Evolutionary conservation across 2,329 filamentous ascomycete species (phyloP).

Genomic region (Stachybotrys chartarum): DNA sequence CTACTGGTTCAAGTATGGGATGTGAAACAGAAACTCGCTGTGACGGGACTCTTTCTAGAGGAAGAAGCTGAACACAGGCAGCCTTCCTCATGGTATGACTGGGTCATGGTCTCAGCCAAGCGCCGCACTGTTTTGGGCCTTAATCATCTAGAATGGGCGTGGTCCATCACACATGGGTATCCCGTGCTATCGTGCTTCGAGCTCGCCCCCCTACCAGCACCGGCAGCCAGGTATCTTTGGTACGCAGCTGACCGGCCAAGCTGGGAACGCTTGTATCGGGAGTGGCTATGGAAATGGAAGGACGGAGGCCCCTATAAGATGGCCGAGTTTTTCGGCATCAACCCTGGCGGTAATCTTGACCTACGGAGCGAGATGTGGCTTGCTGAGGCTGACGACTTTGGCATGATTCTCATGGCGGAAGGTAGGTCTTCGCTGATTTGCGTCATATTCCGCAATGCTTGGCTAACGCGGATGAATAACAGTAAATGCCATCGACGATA

Average conservation of each 20-base stretch:
- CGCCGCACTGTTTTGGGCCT: constrained; percentile 8
- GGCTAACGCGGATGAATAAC: too few relatives aligned
- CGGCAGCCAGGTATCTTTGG: constrained; percentile 8
- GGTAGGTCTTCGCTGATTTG: constrained; percentile 1
- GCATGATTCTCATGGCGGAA: constrained; percentile 10
- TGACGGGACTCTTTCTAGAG: constrained; percentile 6
- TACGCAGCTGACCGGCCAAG: constrained; percentile 1
- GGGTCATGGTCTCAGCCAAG: constrained; percentile 10
- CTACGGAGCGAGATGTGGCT: constrained; percentile 8
- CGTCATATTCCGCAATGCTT: too few relatives aligned
- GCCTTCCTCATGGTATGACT: constrained; percentile 7
- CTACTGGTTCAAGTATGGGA: constrained; percentile 9
- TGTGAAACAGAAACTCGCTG: constrained; percentile 6
- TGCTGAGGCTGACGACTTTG: constrained; percentile 10
- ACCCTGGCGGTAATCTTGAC: constrained; percentile 1
- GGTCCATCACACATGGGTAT: constrained; percentile 9
- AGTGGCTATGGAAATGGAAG: constrained; percentile 8
- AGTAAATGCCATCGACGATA: too few relatives aligned
- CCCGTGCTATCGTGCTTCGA: constrained; percentile 11
- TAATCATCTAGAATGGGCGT: constrained; percentile 11
- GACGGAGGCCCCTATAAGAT: constrained; percentile 6
- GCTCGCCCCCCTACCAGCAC: constrained; percentile 8
- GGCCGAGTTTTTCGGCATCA: constrained; percentile 9
- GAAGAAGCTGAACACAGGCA: constrained; percentile 3
- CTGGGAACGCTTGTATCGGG: constrained; percentile 4